Conservation (phyloP, 169 alveolate genomes). For the Cryptosporidium parvum region DNA sequence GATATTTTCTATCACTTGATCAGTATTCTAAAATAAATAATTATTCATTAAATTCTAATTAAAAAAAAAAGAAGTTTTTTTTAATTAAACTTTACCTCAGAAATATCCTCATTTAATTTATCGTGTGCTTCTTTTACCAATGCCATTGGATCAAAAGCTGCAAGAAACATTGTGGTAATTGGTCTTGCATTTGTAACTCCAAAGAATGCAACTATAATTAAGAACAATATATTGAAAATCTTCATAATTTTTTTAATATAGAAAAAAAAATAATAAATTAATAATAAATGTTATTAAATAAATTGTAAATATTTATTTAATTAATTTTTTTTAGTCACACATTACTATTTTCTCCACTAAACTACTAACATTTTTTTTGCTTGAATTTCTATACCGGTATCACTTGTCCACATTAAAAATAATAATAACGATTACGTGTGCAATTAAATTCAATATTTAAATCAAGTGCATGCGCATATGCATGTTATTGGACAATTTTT, state of each 20-base stretch:
- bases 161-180: conserved; percentile 44
- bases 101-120: conserved; percentile 5
- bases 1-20: conserved; percentile 6
- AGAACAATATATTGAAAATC: neutral
- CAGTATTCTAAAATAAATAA: conserved; percentile 24
- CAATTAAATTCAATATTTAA: neutral
- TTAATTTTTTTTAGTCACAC: neutral
- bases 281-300: neutral
- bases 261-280: neutral
- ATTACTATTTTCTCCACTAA: neutral
- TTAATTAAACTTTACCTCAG: conserved; percentile 17
- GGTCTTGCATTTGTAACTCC: conserved; percentile 34
- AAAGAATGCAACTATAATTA: neutral
- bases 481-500: neutral
- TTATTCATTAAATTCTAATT: neutral
- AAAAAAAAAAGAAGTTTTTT: neutral
- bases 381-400: conserved; percentile 13
- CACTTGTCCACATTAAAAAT: neutral
- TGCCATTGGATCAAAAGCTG: conserved; percentile 66
- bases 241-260: conserved; percentile 11
- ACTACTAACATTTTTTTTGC: neutral
- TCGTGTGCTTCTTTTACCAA: conserved; percentile 30
- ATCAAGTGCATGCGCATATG: neutral
- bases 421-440: neutral
- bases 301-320: neutral